These are phyloP conservation scores for Bremia lactucae DNA, from an alignment of 352 stramenopile species.

Conservation along the genomic window DNA sequence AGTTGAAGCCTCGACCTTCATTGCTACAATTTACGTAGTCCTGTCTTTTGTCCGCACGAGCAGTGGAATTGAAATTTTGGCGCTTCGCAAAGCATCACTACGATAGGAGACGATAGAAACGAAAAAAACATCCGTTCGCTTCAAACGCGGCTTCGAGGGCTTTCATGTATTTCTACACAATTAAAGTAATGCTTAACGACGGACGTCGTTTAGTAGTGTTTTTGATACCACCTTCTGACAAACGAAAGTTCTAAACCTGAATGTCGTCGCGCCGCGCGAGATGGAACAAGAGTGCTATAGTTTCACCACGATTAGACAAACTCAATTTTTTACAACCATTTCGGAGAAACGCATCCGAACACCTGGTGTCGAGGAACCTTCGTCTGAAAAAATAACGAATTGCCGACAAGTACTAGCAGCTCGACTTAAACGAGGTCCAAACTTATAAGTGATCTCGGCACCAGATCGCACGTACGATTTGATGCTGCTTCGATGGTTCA, in stretches of 20 bases:
- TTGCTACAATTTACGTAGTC: too few species aligned
- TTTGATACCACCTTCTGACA: constrained; percentile 6
- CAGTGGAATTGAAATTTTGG: too few species aligned
- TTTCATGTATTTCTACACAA: too few species aligned
- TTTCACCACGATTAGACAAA: constrained; percentile 44
- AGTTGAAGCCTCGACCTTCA: constrained; percentile 8
- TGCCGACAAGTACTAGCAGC: constrained; percentile 57
- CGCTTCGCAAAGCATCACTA: too few species aligned
- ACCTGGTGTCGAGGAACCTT: constrained; percentile 50
- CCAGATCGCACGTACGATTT: constrained; percentile 6
- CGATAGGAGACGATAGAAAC: too few species aligned
- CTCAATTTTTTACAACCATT: constrained; percentile 38
- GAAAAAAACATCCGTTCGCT: too few species aligned
- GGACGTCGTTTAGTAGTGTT: constrained; percentile 7
- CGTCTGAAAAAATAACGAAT: constrained; percentile 67
- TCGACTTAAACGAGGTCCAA: constrained; percentile 72
- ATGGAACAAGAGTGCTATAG: constrained; percentile 59
- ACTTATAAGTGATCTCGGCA: neutral
- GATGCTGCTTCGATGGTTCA: constrained; percentile 3
- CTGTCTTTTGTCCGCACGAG: too few species aligned
- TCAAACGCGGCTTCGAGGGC: too few species aligned
- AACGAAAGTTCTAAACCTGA: too few species aligned
- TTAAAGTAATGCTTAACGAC: neutral
- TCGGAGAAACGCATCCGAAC: constrained; percentile 59
- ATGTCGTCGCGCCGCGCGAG: constrained; percentile 36